Conservation (phyloP, 1,284 basidiomycete species). For the Malassezia restricta region DNA sequence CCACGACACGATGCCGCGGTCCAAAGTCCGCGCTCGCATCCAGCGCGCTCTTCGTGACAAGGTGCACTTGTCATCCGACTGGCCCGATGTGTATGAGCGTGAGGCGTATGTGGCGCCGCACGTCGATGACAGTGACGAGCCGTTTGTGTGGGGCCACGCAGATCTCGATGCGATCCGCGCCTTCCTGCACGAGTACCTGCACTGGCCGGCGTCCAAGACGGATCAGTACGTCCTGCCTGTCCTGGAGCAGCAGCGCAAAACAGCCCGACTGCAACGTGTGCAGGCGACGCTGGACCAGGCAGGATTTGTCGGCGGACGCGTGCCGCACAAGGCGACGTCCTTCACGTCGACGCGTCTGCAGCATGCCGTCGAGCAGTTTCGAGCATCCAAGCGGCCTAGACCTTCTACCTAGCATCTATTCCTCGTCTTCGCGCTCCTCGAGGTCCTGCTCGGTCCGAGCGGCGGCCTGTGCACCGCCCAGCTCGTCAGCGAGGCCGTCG, state of each 20-base stretch:
- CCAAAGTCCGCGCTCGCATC: conserved; percentile 36
- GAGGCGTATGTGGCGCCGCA: conserved; percentile 76
- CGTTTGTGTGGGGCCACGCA: conserved; percentile 92
- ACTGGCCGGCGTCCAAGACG: conserved; percentile 74
- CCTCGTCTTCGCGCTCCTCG: conserved; percentile 2
- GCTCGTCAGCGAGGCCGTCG: conserved; percentile 37
- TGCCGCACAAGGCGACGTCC: conserved; percentile 63
- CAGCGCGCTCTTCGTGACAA: conserved; percentile 47
- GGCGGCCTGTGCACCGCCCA: conserved; percentile 19
- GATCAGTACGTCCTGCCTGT: conserved; percentile 86
- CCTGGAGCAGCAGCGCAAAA: conserved; percentile 55
- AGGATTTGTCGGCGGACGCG: conserved; percentile 52
- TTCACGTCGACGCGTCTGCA: conserved; percentile 78
- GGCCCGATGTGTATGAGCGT: conserved; percentile 82
- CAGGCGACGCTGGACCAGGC: conserved; percentile 53
- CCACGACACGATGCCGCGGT: conserved; percentile 59
- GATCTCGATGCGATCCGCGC: conserved; percentile 64
- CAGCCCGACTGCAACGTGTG: conserved; percentile 39
- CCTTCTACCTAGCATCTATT: not conserved
- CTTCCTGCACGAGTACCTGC: conserved; percentile 70
- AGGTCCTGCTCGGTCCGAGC: not conserved
- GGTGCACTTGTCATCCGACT: conserved; percentile 64
- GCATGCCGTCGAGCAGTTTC: conserved; percentile 70
- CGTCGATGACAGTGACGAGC: conserved; percentile 79
- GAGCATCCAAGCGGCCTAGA: conserved; percentile 2